Conservation (phyloP, 1,139 yeast species). For the Lodderomyces theae region DNA sequence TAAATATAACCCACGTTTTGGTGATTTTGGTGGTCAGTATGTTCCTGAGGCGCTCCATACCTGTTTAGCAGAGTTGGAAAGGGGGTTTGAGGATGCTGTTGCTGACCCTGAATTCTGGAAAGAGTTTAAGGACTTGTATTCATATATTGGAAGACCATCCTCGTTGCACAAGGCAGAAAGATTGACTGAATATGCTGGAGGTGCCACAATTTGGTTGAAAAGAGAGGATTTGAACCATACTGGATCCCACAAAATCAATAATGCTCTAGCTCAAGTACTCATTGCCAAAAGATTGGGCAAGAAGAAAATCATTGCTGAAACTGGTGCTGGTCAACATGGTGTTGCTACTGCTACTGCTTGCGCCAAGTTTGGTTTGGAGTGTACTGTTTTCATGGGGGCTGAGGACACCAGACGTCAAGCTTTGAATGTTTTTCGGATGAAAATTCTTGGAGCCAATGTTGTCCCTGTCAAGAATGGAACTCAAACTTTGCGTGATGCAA, state of each 20-base stretch:
- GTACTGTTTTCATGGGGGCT: constrained; percentile 99
- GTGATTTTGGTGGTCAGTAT: constrained; percentile 97
- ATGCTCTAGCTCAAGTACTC: constrained; percentile 91
- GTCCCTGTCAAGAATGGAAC: constrained; percentile 94
- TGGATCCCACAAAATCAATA: constrained; percentile 96
- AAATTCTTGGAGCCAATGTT: constrained; percentile 92
- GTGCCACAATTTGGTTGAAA: constrained; percentile 96
- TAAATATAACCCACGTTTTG: constrained; percentile 73
- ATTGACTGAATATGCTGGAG: constrained; percentile 85
- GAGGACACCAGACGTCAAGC: constrained; percentile 99
- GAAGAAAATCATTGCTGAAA: constrained; percentile 89
- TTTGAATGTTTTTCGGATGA: constrained; percentile 94
- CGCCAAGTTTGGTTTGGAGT: constrained; percentile 93
- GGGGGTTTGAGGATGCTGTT: constrained; percentile 80
- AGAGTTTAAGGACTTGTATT: constrained; percentile 76
- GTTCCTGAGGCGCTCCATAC: constrained; percentile 96
- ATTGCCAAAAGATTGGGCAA: constrained; percentile 92
- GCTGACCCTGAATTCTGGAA: constrained; percentile 93
- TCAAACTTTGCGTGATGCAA: constrained; percentile 93
- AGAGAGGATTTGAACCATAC: constrained; percentile 98
- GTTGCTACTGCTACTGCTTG: constrained; percentile 99
- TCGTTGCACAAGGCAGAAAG: constrained; percentile 88
- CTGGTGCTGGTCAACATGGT: constrained; percentile 99
- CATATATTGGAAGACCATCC: constrained; percentile 95
- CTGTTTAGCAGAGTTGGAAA: constrained; percentile 84